Evolutionary conservation across 1,284 basidiomycete species (phyloP).

Genomic region (Wolfiporia cocos): DNA sequence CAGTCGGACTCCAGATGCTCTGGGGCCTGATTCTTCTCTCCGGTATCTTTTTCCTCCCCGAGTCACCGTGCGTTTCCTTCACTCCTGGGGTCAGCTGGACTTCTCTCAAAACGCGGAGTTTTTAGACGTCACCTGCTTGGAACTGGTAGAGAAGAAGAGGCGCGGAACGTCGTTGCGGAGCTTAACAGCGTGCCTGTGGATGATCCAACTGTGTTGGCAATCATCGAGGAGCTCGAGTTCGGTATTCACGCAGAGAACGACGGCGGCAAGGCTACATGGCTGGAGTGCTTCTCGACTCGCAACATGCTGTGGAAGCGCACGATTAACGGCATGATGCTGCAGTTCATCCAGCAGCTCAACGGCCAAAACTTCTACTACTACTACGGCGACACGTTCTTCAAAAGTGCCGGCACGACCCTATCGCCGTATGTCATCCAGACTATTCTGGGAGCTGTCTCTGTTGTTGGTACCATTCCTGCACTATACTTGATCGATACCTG

Average conservation of each 20-base stretch:
- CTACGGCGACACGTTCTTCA: conserved; percentile 80
- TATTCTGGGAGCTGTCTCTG: conserved; percentile 65
- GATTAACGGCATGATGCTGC: conserved; percentile 74
- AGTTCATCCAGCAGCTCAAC: conserved; percentile 77
- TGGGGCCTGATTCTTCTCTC: conserved; percentile 65
- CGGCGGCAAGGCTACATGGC: conserved; percentile 74
- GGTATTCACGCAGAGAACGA: conserved; percentile 68
- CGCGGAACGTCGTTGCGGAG: conserved; percentile 55
- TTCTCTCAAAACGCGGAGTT: not conserved
- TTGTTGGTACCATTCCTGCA: conserved; percentile 60
- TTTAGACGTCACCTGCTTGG: conserved; percentile 59
- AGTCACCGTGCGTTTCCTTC: conserved; percentile 54
- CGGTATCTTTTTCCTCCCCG: conserved; percentile 72
- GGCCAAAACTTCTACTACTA: conserved; percentile 77
- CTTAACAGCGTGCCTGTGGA: conserved; percentile 60
- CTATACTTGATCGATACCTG: conserved; percentile 60
- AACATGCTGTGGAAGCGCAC: conserved; percentile 71
- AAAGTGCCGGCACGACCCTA: conserved; percentile 31
- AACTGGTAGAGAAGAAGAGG: conserved; percentile 44
- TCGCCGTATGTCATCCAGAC: conserved; percentile 69
- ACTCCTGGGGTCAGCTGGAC: not conserved
- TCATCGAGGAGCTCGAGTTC: conserved; percentile 62
- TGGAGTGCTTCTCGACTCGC: conserved; percentile 69
- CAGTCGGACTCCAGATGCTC: conserved; percentile 60
- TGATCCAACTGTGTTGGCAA: conserved; percentile 56